Percentiles rank a stretch among this genome's conserved stretches.
phyloP scores from a whole-genome alignment of 2,329 filamentous ascomycete genomes.

The Ophiognomonia clavigignenti-juglandacearum region DNA sequence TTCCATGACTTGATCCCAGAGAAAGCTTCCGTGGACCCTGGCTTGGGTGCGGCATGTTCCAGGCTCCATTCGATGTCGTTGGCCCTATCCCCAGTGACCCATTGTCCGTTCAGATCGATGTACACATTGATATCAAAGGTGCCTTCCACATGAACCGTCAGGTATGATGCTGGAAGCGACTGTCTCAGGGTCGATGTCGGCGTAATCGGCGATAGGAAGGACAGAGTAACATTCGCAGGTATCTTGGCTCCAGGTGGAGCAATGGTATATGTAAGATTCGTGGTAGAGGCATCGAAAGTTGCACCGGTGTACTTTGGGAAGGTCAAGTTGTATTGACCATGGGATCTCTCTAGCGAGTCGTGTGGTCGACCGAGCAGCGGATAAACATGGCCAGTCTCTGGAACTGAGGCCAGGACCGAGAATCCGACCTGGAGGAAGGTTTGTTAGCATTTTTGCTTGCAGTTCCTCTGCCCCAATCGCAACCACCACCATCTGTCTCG shows the following conservation, averaged over 20 bases:
- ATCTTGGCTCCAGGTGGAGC: conserved; percentile 23
- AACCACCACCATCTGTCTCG: background rate
- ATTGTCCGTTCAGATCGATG: conserved; percentile 68
- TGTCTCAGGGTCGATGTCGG: conserved; percentile 76
- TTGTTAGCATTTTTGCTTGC: conserved; percentile 1
- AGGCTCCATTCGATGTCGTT: conserved; percentile 69
- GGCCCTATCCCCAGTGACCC: conserved; percentile 72
- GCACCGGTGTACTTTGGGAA: conserved; percentile 39
- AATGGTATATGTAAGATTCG: conserved; percentile 44
- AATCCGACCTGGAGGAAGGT: conserved; percentile 38
- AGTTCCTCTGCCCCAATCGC: background rate
- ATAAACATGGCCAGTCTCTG: conserved; percentile 37
- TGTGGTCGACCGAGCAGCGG: conserved; percentile 48
- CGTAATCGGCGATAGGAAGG: conserved; percentile 71
- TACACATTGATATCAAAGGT: conserved; percentile 60
- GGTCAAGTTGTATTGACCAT: conserved; percentile 33
- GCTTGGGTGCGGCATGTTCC: conserved; percentile 32
- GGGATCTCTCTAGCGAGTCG: conserved; percentile 35
- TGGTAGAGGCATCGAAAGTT: conserved; percentile 44
- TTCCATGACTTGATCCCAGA: conserved; percentile 61
- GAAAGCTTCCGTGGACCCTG: conserved; percentile 23
- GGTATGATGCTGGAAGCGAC: conserved; percentile 75
- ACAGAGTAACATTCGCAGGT: conserved; percentile 36
- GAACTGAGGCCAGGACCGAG: conserved; percentile 43
- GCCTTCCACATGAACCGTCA: conserved; percentile 67